Percentiles rank a stretch among this genome's conserved stretches.
phyloP scores from a whole-genome alignment of 2,329 filamentous ascomycete species.

The Allantophomopsis lycopodina region DNA sequence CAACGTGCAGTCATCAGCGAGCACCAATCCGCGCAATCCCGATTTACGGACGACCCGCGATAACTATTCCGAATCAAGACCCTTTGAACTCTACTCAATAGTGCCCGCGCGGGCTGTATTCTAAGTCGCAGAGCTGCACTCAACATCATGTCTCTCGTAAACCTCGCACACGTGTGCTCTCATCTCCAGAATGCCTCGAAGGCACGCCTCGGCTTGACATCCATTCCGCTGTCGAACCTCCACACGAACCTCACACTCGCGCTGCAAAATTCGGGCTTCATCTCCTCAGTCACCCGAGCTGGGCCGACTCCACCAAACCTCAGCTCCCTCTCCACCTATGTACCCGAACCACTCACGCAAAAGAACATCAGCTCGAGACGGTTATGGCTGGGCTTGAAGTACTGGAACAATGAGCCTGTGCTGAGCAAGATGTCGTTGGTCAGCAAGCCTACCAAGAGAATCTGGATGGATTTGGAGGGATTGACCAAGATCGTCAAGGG shows the following conservation, averaged over 20 bases:
- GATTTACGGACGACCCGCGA: too few relatives aligned
- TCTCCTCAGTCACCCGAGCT: conserved; percentile 52
- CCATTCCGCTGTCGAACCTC: conserved; percentile 52
- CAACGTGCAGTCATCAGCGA: too few relatives aligned
- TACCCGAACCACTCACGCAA: conserved; percentile 36
- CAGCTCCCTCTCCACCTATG: conserved; percentile 29
- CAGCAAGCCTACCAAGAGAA: conserved; percentile 53
- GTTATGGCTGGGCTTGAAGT: conserved; percentile 62
- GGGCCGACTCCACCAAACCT: conserved; percentile 40
- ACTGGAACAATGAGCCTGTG: conserved; percentile 59
- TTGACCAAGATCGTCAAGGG: conserved; percentile 44
- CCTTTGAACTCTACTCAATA: too few relatives aligned
- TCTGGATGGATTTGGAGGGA: conserved; percentile 45
- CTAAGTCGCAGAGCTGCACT: conserved; percentile 2
- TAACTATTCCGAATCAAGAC: too few relatives aligned
- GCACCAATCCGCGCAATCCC: too few relatives aligned
- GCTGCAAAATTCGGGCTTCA: conserved; percentile 55
- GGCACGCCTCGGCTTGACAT: conserved; percentile 54
- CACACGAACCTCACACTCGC: conserved; percentile 49
- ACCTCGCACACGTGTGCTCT: conserved; percentile 57
- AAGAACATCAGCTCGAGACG: conserved; percentile 47
- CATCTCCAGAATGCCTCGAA: conserved; percentile 63
- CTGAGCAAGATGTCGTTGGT: conserved; percentile 48
- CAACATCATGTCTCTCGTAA: conserved; percentile 51
- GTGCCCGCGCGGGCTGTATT: conserved; percentile 12